These are phyloP conservation scores for Chrysanthemum makinoi DNA, from an alignment of 129 eudicot species.

Conservation along the genomic window DNA sequence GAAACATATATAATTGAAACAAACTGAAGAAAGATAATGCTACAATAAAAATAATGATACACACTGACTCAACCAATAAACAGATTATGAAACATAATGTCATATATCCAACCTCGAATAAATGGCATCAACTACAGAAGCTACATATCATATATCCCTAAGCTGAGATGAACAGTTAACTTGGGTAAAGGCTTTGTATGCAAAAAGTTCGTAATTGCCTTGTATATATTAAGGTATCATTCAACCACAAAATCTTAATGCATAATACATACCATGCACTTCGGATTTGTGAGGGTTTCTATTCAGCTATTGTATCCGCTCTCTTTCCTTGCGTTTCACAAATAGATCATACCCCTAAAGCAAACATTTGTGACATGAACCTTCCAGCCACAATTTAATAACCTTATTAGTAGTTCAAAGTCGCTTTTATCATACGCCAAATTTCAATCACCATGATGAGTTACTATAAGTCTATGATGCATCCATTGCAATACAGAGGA, in stretches of 20 bases:
- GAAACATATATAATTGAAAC: neutral
- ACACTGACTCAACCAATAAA: too few species aligned
- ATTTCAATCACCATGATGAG: neutral
- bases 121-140: neutral
- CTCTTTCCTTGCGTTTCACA: neutral
- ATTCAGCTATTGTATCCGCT: neutral
- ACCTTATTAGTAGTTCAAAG: slow-evolving; percentile 9
- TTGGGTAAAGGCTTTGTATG: slow-evolving; percentile 5
- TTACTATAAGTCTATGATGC: too few species aligned
- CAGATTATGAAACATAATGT: too few species aligned
- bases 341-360: neutral
- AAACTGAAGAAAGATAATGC: neutral
- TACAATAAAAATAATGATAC: neutral
- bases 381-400: slow-evolving; percentile 7
- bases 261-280: slow-evolving; percentile 3
- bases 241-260: neutral
- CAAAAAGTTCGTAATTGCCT: neutral
- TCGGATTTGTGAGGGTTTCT: neutral
- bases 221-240: neutral
- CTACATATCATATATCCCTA: neutral
- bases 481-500: too few species aligned
- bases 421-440: slow-evolving; percentile 1
- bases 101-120: too few species aligned
- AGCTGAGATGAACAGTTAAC: neutral
- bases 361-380: neutral